phyloP scores from a whole-genome alignment of 1,284 basidiomycete genomes.

The Boletus smithii region DNA sequence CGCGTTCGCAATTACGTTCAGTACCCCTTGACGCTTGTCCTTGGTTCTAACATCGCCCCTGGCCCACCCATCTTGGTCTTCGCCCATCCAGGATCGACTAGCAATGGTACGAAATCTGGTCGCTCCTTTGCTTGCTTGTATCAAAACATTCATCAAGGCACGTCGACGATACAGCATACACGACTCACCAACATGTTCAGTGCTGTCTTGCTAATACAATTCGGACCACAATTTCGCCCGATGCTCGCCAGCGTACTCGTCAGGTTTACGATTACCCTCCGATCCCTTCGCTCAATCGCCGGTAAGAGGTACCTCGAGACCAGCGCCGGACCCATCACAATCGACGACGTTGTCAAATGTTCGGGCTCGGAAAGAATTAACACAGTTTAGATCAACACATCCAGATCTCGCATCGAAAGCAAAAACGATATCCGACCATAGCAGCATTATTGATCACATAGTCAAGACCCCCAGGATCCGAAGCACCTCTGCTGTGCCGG shows the following conservation, averaged over 20 bases:
- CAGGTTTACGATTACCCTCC: slow-evolving; percentile 37
- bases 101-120: slow-evolving; percentile 24
- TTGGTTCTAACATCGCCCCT: no score
- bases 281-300: slow-evolving; percentile 30
- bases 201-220: slow-evolving; percentile 31
- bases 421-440: slow-evolving; percentile 23
- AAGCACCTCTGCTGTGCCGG: slow-evolving; percentile 20
- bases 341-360: slow-evolving; percentile 23
- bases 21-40: background rate
- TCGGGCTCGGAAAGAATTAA: background rate
- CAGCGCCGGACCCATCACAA: slow-evolving; percentile 36
- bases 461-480: slow-evolving; percentile 33
- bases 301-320: slow-evolving; percentile 33
- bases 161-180: background rate
- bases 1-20: background rate
- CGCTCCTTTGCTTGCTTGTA: slow-evolving; percentile 32
- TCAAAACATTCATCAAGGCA: background rate
- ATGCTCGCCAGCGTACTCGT: slow-evolving; percentile 34
- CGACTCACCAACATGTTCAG: slow-evolving; percentile 34
- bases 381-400: background rate
- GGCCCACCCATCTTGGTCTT: slow-evolving; percentile 28
- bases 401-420: background rate
- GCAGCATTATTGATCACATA: slow-evolving; percentile 40
- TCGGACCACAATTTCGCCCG: slow-evolving; percentile 22
- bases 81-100: slow-evolving; percentile 33